A percentile compares a stretch with the other conserved stretches of the same genome.
phyloP scores from a whole-genome alignment of 148 eudicot genomes.

The Rhododendron mucronatum region DNA sequence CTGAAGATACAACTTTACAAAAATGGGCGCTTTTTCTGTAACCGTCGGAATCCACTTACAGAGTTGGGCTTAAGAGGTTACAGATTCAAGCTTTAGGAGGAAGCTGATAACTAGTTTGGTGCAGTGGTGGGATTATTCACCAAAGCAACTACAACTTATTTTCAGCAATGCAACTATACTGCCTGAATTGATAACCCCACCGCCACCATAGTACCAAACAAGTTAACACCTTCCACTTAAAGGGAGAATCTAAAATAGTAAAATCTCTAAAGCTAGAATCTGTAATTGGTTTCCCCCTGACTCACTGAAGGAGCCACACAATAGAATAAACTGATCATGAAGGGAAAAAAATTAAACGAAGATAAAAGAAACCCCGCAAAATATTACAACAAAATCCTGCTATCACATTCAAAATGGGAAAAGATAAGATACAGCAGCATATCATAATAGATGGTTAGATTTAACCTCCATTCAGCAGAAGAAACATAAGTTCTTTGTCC shows the following conservation, averaged over 20 bases:
- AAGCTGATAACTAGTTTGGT: background rate
- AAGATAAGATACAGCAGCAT: background rate
- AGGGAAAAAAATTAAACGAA: background rate
- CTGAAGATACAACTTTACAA: background rate
- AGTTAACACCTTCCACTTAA: background rate
- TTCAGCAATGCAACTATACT: background rate
- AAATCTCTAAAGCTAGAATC: background rate
- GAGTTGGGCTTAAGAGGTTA: background rate
- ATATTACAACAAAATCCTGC: background rate
- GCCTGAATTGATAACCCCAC: background rate
- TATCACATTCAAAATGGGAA: background rate
- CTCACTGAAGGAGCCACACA: background rate
- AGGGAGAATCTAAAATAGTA: background rate
- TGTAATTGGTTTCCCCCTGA: background rate
- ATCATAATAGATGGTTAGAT: background rate
- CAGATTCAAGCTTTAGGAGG: background rate
- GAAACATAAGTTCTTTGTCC: slow-evolving; percentile 42
- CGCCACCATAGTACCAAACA: background rate
- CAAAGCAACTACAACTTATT: background rate
- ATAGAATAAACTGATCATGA: background rate
- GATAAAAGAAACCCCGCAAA: background rate
- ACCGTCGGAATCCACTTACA: background rate
- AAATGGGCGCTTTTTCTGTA: background rate
- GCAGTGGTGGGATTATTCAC: background rate
- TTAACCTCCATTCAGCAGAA: slow-evolving; percentile 28